Conservation (phyloP, 2,329 filamentous ascomycete genomes). For the Colletotrichum musicola region DNA sequence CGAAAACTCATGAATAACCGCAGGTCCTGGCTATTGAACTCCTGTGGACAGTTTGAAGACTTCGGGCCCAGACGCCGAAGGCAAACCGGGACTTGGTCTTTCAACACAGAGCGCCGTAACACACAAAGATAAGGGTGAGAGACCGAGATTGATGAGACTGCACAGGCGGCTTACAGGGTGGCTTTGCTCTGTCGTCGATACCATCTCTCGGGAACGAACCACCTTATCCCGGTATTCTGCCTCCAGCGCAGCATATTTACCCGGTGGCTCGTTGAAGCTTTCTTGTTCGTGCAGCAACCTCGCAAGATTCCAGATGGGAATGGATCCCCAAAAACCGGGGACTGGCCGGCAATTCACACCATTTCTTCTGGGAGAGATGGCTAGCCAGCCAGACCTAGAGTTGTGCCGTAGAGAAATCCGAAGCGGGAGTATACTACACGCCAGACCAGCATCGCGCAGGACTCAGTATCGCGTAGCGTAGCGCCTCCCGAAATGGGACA, state of each 20-base stretch:
- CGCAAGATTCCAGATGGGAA: not conserved
- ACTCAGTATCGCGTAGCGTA: not conserved
- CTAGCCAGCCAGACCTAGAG: not conserved
- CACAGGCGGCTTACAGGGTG: not conserved
- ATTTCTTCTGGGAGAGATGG: not conserved
- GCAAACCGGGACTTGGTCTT: not conserved
- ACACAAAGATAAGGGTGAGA: not conserved
- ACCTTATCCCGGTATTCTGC: not conserved
- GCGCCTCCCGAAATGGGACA: constrained; percentile 22
- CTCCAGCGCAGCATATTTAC: not conserved
- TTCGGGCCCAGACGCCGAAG: not conserved
- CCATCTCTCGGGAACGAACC: not conserved
- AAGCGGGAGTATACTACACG: not conserved
- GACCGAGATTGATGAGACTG: too few relatives aligned
- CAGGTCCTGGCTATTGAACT: not conserved
- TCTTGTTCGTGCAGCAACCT: not conserved
- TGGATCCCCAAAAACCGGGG: not conserved
- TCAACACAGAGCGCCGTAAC: not conserved
- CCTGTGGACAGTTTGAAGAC: not conserved
- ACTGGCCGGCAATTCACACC: not conserved
- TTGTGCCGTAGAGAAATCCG: constrained; percentile 23
- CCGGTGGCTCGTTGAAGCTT: not conserved
- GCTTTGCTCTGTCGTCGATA: constrained; percentile 1
- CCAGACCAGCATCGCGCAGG: not conserved
- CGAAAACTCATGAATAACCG: not conserved